Conservation (phyloP, 768 basidiomycete genomes). For the Boletus reticuloceps region DNA sequence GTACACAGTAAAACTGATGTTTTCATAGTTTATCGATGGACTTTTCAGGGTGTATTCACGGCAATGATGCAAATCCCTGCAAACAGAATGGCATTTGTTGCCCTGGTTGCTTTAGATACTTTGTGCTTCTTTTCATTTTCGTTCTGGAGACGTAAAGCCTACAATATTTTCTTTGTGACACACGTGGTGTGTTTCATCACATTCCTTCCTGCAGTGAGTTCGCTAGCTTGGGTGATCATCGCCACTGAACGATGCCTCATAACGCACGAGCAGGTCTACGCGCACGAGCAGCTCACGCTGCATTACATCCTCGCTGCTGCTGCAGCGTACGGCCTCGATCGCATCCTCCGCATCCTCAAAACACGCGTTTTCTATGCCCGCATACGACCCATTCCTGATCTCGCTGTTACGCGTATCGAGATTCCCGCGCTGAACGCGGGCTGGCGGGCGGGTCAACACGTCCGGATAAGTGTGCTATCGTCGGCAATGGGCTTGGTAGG, state of each 20-base stretch:
- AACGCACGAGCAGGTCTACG: slow-evolving; percentile 20
- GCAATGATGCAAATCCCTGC: slow-evolving; percentile 5
- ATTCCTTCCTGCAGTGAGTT: slow-evolving; percentile 38
- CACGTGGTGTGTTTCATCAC: slow-evolving; percentile 44
- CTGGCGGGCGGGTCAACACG: slow-evolving; percentile 62
- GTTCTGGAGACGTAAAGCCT: slow-evolving; percentile 39
- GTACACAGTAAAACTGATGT: not conserved
- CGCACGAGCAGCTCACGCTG: slow-evolving; percentile 26
- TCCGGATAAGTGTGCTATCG: slow-evolving; percentile 47
- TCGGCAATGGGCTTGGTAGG: slow-evolving; percentile 38
- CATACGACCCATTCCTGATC: slow-evolving; percentile 43
- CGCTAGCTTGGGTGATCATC: not conserved
- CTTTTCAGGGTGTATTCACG: slow-evolving; percentile 18
- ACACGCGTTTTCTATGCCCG: slow-evolving; percentile 44
- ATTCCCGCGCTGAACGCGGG: slow-evolving; percentile 45
- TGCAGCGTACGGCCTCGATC: slow-evolving; percentile 45
- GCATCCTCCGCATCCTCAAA: slow-evolving; percentile 43
- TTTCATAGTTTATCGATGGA: slow-evolving; percentile 29
- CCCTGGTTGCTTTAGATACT: slow-evolving; percentile 34
- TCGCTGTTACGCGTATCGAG: slow-evolving; percentile 46
- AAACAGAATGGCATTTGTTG: slow-evolving; percentile 32
- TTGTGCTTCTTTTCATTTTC: slow-evolving; percentile 40
- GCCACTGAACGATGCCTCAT: slow-evolving; percentile 9
- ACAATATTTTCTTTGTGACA: slow-evolving; percentile 42
- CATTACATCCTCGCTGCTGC: slow-evolving; percentile 42